phyloP scores from a whole-genome alignment of 2,329 filamentous ascomycete genomes.

The Venturia effusa region DNA sequence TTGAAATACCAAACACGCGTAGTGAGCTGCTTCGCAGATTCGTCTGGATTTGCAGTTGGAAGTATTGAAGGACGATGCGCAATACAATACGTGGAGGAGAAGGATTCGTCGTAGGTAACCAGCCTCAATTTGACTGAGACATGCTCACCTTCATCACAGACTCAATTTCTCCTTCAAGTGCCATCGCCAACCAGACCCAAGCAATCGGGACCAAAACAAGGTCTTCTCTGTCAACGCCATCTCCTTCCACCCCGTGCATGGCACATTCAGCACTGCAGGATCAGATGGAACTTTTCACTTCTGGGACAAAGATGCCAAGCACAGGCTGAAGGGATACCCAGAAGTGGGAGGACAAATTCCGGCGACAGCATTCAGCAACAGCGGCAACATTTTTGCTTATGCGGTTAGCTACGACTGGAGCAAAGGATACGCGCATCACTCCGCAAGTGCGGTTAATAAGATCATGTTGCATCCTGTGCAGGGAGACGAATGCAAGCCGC shows the following conservation, averaged over 20 bases:
- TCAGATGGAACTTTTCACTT: constrained; percentile 95
- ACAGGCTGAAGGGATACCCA: constrained; percentile 53
- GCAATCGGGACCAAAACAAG: constrained; percentile 58
- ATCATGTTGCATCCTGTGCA: constrained; percentile 39
- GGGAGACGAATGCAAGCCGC: constrained; percentile 40
- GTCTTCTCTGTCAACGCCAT: constrained; percentile 96
- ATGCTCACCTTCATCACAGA: constrained; percentile 16
- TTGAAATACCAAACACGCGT: constrained; percentile 97
- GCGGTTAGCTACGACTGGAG: constrained; percentile 96
- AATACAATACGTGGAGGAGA: constrained; percentile 97
- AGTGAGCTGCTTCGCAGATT: constrained; percentile 88
- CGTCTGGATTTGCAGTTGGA: constrained; percentile 84
- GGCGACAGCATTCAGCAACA: constrained; percentile 81
- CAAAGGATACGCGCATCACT: constrained; percentile 87
- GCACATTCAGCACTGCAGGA: constrained; percentile 96
- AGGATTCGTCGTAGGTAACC: constrained; percentile 53
- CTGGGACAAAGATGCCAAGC: constrained; percentile 61
- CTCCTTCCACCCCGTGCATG: constrained; percentile 91
- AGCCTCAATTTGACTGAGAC: neutral
- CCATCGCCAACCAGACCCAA: constrained; percentile 68
- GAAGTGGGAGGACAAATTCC: constrained; percentile 66
- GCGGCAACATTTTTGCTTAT: constrained; percentile 50
- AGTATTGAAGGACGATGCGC: constrained; percentile 95
- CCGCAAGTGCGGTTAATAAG: constrained; percentile 41
- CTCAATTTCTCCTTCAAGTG: constrained; percentile 99